Conservation (phyloP, 2,329 filamentous ascomycete genomes). For the Dothidotthia symphoricarpi region DNA sequence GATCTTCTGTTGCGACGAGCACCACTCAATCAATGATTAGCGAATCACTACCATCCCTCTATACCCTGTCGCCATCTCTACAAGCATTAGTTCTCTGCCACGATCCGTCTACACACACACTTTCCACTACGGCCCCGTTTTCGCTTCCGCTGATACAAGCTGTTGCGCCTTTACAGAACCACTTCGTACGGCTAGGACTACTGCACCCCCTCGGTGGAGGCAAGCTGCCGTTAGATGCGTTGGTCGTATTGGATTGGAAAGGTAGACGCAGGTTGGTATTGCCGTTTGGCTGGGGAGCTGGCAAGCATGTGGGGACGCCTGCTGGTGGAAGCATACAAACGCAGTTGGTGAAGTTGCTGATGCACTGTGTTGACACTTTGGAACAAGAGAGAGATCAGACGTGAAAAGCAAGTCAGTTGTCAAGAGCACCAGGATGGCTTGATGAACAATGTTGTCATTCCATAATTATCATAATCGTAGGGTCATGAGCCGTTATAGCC, state of each 20-base stretch:
- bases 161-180: slow-evolving; percentile 33
- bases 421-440: too few relatives aligned
- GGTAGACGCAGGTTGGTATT: slow-evolving; percentile 43
- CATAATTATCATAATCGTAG: slow-evolving; percentile 13
- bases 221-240: slow-evolving; percentile 44
- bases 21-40: slow-evolving; percentile 15
- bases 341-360: slow-evolving; percentile 29
- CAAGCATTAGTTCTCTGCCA: slow-evolving; percentile 38
- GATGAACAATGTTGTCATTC: slow-evolving; percentile 6
- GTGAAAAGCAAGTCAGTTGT: not conserved
- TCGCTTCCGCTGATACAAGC: slow-evolving; percentile 37
- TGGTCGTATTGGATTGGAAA: slow-evolving; percentile 44
- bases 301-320: slow-evolving; percentile 33
- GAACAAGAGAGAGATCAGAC: slow-evolving; percentile 10
- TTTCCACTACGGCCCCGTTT: slow-evolving; percentile 23
- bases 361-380: slow-evolving; percentile 27
- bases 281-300: slow-evolving; percentile 48
- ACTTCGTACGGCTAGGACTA: slow-evolving; percentile 43
- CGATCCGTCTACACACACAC: slow-evolving; percentile 31
- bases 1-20: too few relatives aligned
- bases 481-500: slow-evolving; percentile 5
- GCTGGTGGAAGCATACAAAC: slow-evolving; percentile 33
- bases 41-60: slow-evolving; percentile 29
- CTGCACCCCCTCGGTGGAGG: slow-evolving; percentile 48
- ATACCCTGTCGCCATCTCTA: slow-evolving; percentile 31